Base-by-base conservation (phyloP, 2,329 filamentous ascomycete species). In the Alternaria sp. region DNA sequence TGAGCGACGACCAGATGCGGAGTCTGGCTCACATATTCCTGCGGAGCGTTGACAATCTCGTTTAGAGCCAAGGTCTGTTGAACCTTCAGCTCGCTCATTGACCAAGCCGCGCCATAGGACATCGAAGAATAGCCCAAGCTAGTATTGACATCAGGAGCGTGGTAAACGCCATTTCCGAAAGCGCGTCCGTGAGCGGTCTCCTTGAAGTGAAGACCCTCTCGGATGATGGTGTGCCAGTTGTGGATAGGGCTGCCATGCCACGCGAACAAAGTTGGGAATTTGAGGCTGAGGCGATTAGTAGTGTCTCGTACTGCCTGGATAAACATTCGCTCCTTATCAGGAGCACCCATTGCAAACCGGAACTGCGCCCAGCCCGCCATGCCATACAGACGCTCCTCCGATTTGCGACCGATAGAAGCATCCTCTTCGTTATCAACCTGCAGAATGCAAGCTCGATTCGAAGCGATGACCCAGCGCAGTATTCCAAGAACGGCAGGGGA, bases 211-310 rank as follows among this genome's bases (percentile, higher is more conserved):
- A 97, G 83, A 0, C 94, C 93, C 63, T 91, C 88, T 30, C 93
- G 88, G 66, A 97, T 88, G 71, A 97, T 97, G 71, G 90, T 91
- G 78, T 97, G 94, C 94, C 94, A 97, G 72, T 97, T 97, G 4
- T 78, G 68, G 4, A 97, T 67, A 0, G 81, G 77, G 72, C 92
- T 96, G 6, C 93, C 94, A 77, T 97, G 94, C 90, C 91, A 97
- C 0, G 92, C 93, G 72, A 97, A 93, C 2, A 97, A 78, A 0
- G 92, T 95, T 0, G 91, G 91, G 68, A 88, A 83, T 62, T 79
- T 67, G 49, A 83, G 69, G 43, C 79, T 78, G 17, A 83, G 72
- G 6, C 81, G 75, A 15, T 71, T 61, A 3, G 80, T 77, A 23
- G 84, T 83, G 6, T 80, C 73, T 40, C 83, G 82, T 3, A 96